Evolutionary conservation across 495 filamentous ascomycete species (phyloP), one percentile per base, ranked within the genome.

Genomic region (Aspergillus ostianus): DNA sequence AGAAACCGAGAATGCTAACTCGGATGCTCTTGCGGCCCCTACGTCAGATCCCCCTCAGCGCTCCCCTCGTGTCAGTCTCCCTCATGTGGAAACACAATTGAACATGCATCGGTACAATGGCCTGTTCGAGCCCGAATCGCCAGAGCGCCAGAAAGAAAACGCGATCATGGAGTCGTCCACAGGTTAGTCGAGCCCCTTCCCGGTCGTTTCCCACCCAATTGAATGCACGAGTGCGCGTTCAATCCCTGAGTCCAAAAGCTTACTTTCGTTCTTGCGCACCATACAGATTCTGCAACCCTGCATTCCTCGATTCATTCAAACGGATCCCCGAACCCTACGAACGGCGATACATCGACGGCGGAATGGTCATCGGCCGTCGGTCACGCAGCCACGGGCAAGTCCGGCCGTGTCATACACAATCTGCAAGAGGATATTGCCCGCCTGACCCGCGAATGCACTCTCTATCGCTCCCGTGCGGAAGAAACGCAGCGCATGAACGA

Each of bases 361-460:
- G 85, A 81, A 72, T 93, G 90, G 90, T 89, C 88, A 61, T 80
- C 85, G 10, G 87, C 89, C 0, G 84, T 93, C 45, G 91, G 91
- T 46, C 86, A 90, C 55, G 91, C 91, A 29, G 86, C 85, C 10
- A 84, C 90, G 0, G 92, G 92, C 57, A 96, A 96, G 75, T 94
- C 90, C 2, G 92, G 92, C n/a, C 85, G 92, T 15, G 92, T 97
- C 15, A 96, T 97, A 66, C 92, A 96, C 69, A 85, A 85, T 56
- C 71, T 97, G 36, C 91, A 94, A 74, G 89, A 87, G 41, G 93
- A 97, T 63, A 94, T 93, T 65, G 93, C 96, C 53, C 84, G 87
- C 27, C 76, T 95, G 49, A 90, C 86, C 58, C 86, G 92, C 46
- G 92, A 96, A 61, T 82, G 92, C 55, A 82, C 87, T 57, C 79